Evolutionary conservation across 106 monocot species (phyloP).

Genomic region (Acanthochlamys bracteata): DNA sequence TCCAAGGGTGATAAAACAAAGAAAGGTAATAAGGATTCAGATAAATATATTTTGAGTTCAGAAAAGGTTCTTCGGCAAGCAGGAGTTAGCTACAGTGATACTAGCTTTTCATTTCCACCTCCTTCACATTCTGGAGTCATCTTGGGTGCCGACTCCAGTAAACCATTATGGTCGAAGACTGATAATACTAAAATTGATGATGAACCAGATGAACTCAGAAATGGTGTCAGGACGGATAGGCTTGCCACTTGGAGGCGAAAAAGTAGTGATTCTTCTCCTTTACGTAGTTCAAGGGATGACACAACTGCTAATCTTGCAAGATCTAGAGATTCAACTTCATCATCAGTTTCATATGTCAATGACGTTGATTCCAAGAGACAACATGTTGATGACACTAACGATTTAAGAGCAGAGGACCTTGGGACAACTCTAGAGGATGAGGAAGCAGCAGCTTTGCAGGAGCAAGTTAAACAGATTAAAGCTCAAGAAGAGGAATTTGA

Average conservation of each 20-base stretch:
- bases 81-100: constrained; percentile 31
- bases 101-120: constrained; percentile 81
- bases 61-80: constrained; percentile 18
- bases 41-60: constrained; percentile 30
- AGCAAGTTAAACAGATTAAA: constrained; percentile 92
- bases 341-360: constrained; percentile 47
- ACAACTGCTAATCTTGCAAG: constrained; percentile 36
- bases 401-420: constrained; percentile 49
- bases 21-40: constrained; percentile 25
- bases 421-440: constrained; percentile 73
- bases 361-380: constrained; percentile 38
- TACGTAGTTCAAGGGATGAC: constrained; percentile 43
- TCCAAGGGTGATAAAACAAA: constrained; percentile 35
- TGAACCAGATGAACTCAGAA: constrained; percentile 29
- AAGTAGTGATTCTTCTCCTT: constrained; percentile 52
- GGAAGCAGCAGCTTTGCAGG: constrained; percentile 91
- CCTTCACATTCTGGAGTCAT: constrained; percentile 34
- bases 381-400: constrained; percentile 36
- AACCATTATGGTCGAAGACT: constrained; percentile 35
- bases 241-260: constrained; percentile 57
- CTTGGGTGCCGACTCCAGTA: constrained; percentile 31
- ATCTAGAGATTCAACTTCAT: constrained; percentile 66
- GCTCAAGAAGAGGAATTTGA: constrained; percentile 97
- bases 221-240: constrained; percentile 44
- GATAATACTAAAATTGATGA: constrained; percentile 18